These are phyloP conservation scores for Collybia nuda DNA, from an alignment of 768 basidiomycete species.

Conservation along the genomic window DNA sequence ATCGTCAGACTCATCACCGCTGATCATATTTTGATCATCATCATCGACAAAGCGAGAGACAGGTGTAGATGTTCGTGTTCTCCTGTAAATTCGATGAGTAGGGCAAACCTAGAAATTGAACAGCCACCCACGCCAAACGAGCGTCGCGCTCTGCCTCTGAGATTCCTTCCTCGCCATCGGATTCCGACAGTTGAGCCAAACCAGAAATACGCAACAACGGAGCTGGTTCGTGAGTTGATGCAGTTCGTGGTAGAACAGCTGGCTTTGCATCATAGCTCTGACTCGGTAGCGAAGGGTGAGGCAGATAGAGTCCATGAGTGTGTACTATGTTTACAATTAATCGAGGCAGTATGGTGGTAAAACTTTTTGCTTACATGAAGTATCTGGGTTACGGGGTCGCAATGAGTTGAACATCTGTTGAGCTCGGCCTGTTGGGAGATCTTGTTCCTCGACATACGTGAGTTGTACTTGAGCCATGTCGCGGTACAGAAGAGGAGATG, in stretches of 20 bases:
- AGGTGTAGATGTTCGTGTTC: constrained; percentile 50
- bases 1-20: constrained; percentile 80
- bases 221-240: neutral
- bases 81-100: constrained; percentile 29
- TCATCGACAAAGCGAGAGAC: constrained; percentile 33
- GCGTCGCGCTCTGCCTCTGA: constrained; percentile 72
- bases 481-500: constrained; percentile 57
- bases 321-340: constrained; percentile 28
- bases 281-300: constrained; percentile 27
- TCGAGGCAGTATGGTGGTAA: neutral
- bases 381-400: constrained; percentile 7
- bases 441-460: constrained; percentile 70
- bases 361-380: constrained; percentile 11
- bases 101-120: neutral
- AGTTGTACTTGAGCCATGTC: constrained; percentile 52
- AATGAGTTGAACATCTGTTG: constrained; percentile 43
- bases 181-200: constrained; percentile 50
- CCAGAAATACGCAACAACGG: constrained; percentile 13
- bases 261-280: neutral
- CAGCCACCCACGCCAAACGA: constrained; percentile 57
- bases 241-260: neutral
- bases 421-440: constrained; percentile 64
- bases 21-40: constrained; percentile 53
- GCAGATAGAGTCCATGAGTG: constrained; percentile 50
- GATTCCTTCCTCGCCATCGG: constrained; percentile 61